Conservation (phyloP, 805 yeast species). For the Nakazawaea populi region DNA sequence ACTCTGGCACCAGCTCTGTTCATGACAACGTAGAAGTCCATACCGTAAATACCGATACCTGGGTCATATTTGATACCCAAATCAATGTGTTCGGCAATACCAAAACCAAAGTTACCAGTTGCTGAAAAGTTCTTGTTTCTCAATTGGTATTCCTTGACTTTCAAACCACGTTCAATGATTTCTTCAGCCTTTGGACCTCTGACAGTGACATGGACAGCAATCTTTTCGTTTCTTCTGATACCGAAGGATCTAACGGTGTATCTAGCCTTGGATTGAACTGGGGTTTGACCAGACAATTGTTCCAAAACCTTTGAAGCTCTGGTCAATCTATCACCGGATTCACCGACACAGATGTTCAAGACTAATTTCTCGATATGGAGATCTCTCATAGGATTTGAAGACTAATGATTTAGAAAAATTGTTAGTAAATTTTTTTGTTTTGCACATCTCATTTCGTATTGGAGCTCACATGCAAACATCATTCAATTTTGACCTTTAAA, state of each 20-base stretch:
- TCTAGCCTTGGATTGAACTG: conserved; percentile 99
- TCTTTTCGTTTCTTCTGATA: conserved; percentile 99
- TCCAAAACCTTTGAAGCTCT: conserved; percentile 99
- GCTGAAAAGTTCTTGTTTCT: conserved; percentile 91
- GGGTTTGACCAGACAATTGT: conserved; percentile 99
- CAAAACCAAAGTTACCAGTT: conserved; percentile 99
- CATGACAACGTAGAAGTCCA: conserved; percentile 99
- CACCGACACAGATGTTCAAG: conserved; percentile 99
- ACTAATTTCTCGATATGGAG: conserved; percentile 98
- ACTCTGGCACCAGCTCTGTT: conserved; percentile 99
- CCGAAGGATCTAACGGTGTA: conserved; percentile 99
- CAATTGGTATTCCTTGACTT: conserved; percentile 99
- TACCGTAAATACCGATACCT: conserved; percentile 99
- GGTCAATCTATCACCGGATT: conserved; percentile 99
- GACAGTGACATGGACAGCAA: conserved; percentile 98
- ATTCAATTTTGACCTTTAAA: too few species aligned
- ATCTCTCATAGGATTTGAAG: conserved; percentile 97
- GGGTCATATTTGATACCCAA: conserved; percentile 99
- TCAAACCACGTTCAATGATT: conserved; percentile 98
- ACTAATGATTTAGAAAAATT: conserved; percentile 14
- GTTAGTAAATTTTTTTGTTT: not conserved
- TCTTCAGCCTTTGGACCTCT: conserved; percentile 99
- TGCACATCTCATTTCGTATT: not conserved
- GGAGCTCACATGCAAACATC: not conserved
- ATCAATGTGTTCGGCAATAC: conserved; percentile 99